Evolutionary conservation across 305 asterid genomes (phyloP).

Genomic region (Fraxinus latifolia): DNA sequence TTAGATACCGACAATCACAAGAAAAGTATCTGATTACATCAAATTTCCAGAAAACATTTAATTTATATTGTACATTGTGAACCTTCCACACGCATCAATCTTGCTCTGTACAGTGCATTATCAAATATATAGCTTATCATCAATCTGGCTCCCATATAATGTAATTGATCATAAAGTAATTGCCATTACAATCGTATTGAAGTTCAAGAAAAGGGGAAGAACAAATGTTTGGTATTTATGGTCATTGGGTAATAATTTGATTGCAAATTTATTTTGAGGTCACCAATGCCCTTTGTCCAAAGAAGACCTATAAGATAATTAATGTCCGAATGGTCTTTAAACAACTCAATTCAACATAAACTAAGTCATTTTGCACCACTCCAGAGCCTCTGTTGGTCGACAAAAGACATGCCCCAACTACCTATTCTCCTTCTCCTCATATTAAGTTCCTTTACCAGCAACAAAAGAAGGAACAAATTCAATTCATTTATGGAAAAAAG

Average conservation of each 20-base stretch:
- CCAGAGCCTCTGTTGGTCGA: not conserved
- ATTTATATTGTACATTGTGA: not conserved
- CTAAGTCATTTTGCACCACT: not conserved
- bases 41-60: not conserved
- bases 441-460: not conserved
- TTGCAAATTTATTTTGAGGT: not conserved
- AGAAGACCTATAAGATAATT: not conserved
- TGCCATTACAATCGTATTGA: not conserved
- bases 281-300: not conserved
- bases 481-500: not conserved
- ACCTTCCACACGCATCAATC: not conserved
- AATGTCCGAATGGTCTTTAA: not conserved
- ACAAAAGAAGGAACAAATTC: not conserved
- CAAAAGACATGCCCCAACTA: not conserved
- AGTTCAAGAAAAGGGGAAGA: not conserved
- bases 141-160: not conserved
- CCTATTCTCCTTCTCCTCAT: not conserved
- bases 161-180: not conserved
- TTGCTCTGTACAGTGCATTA: not conserved
- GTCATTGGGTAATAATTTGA: not conserved
- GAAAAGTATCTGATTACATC: not conserved
- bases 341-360: not conserved
- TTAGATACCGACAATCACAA: not conserved
- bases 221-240: not conserved
- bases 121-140: not conserved